Conservation (phyloP, 768 basidiomycete species). For the Russula dissimulans region DNA sequence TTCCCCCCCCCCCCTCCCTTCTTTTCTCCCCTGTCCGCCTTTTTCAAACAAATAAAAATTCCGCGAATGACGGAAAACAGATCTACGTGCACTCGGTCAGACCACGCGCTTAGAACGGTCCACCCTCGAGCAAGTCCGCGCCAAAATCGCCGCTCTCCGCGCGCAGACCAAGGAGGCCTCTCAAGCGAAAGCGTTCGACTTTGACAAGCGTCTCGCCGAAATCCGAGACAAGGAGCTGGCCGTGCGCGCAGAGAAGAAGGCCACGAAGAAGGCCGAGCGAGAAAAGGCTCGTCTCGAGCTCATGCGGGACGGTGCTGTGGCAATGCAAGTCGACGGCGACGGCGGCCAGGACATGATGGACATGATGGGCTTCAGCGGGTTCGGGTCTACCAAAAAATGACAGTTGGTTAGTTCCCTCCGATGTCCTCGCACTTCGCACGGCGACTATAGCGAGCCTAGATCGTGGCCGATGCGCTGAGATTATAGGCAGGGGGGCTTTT, state of each 20-base stretch:
- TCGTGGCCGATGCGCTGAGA: no score
- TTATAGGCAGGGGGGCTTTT: neutral
- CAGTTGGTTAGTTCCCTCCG: no score
- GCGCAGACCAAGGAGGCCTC: slow-evolving; percentile 81
- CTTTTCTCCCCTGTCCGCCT: no score
- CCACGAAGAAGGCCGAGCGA: slow-evolving; percentile 69
- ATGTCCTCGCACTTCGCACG: no score
- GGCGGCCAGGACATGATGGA: slow-evolving; percentile 50
- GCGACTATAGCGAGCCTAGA: no score
- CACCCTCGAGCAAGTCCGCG: slow-evolving; percentile 86
- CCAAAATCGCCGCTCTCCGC: slow-evolving; percentile 77
- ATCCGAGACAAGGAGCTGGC: slow-evolving; percentile 65
- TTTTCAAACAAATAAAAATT: no score
- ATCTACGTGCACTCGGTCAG: slow-evolving; percentile 90
- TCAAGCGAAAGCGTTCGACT: slow-evolving; percentile 86
- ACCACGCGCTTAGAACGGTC: slow-evolving; percentile 87
- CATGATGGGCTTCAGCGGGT: slow-evolving; percentile 90
- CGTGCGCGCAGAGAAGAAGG: slow-evolving; percentile 63
- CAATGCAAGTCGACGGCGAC: slow-evolving; percentile 38
- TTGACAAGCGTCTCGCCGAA: slow-evolving; percentile 79
- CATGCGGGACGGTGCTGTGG: slow-evolving; percentile 35
- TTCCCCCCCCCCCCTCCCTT: neutral
- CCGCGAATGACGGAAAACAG: slow-evolving; percentile 36
- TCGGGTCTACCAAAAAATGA: slow-evolving; percentile 80
- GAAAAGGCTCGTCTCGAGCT: slow-evolving; percentile 62